Conservation (phyloP, 164 flowering plant genomes). For the Vitis rupestris region DNA sequence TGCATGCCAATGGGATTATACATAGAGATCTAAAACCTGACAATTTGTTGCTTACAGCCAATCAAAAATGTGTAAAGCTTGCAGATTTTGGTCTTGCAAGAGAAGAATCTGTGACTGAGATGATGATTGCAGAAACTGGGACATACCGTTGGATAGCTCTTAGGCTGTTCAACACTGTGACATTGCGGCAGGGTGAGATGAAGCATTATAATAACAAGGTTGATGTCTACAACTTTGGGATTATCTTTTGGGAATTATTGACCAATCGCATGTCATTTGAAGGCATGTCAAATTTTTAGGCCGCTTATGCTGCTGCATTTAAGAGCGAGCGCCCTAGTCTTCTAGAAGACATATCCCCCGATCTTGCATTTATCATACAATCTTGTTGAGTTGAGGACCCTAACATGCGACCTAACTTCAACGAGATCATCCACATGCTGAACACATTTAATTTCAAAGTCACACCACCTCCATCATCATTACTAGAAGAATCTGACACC, state of each 20-base stretch:
- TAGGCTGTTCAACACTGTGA: slow-evolving; percentile 94
- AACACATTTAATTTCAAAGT: slow-evolving; percentile 57
- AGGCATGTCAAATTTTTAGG: slow-evolving; percentile 97
- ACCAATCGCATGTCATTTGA: slow-evolving; percentile 95
- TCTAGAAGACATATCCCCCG: slow-evolving; percentile 67
- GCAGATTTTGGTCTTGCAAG: slow-evolving; percentile 99
- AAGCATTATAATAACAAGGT: slow-evolving; percentile 96
- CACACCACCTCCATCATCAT: slow-evolving; percentile 44
- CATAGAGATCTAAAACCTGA: slow-evolving; percentile 98
- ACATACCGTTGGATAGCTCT: slow-evolving; percentile 99
- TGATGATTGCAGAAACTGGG: slow-evolving; percentile 99
- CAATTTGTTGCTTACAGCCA: slow-evolving; percentile 83
- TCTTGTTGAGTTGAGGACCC: slow-evolving; percentile 97
- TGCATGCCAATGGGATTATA: slow-evolving; percentile 92
- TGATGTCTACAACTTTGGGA: slow-evolving; percentile 93
- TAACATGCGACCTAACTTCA: slow-evolving; percentile 79
- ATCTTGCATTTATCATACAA: slow-evolving; percentile 71
- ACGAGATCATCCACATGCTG: slow-evolving; percentile 85
- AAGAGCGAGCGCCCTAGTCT: slow-evolving; percentile 82
- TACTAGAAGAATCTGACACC: slow-evolving; percentile 33
- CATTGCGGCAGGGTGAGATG: slow-evolving; percentile 91
- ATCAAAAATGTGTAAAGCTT: slow-evolving; percentile 81
- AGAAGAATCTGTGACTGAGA: slow-evolving; percentile 91
- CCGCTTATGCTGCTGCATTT: slow-evolving; percentile 98
- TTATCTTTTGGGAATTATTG: slow-evolving; percentile 88